These are phyloP conservation scores for Rhizopus delemar DNA, from an alignment of 371 early-diverging fungal species.

Conservation along the genomic window DNA sequence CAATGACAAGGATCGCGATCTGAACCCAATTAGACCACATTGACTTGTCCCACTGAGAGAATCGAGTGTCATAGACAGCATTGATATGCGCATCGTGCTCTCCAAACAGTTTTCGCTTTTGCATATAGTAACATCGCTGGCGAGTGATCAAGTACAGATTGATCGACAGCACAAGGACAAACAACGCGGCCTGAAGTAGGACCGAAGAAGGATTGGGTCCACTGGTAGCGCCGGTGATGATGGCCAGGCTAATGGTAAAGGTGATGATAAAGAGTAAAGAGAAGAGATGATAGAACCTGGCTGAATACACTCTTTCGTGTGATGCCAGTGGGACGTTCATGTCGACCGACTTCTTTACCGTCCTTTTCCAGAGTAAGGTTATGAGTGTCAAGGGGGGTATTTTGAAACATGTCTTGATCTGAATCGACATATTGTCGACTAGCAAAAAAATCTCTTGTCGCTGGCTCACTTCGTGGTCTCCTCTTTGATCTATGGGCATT, in stretches of 20 bases:
- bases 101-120: slow-evolving; percentile 39
- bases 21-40: slow-evolving; percentile 58
- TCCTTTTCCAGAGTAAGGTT: slow-evolving; percentile 19
- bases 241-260: slow-evolving; percentile 25
- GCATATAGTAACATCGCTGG: slow-evolving; percentile 48
- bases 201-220: neutral
- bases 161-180: slow-evolving; percentile 48
- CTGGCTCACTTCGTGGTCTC: slow-evolving; percentile 35
- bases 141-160: slow-evolving; percentile 51
- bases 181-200: slow-evolving; percentile 43
- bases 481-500: slow-evolving; percentile 37
- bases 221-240: slow-evolving; percentile 27
- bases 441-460: slow-evolving; percentile 44
- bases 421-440: slow-evolving; percentile 38
- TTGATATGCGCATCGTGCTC: slow-evolving; percentile 38
- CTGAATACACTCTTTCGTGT: slow-evolving; percentile 34
- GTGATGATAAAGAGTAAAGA: slow-evolving; percentile 32
- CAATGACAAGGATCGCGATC: slow-evolving; percentile 53
- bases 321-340: slow-evolving; percentile 21
- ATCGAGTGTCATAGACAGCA: slow-evolving; percentile 39
- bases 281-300: slow-evolving; percentile 37
- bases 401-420: slow-evolving; percentile 32
- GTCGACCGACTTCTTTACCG: neutral
- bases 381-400: slow-evolving; percentile 34
- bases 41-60: slow-evolving; percentile 34